A percentile compares a stretch with the other conserved stretches of the same genome.
Evolutionary conservation across 352 stramenopile species (phyloP).

Genomic region (Phytophthora chlamydospora): DNA sequence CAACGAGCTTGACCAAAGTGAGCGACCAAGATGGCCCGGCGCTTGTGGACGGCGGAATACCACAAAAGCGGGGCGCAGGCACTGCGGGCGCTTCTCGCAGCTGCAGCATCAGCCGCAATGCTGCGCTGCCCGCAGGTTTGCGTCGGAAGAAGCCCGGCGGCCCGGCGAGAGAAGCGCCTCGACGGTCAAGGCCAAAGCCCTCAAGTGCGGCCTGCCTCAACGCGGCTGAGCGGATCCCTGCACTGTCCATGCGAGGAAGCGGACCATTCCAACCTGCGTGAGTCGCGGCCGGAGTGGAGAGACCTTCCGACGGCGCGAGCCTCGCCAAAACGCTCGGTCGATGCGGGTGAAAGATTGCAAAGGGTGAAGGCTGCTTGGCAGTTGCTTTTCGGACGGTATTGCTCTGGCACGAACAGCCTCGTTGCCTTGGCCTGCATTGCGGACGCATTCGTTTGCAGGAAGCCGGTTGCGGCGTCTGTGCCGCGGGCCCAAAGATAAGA

Average conservation of each 20-base stretch:
- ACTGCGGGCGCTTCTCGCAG: conserved; percentile 16
- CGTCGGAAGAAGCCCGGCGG: conserved; percentile 8
- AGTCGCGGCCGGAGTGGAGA: conserved; percentile 15
- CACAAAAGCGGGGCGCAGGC: conserved; percentile 24
- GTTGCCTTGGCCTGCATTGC: background rate
- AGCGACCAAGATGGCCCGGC: conserved; percentile 13
- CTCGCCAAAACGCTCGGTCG: too few relatives aligned
- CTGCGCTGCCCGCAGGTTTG: conserved; percentile 14
- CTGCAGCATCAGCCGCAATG: conserved; percentile 31
- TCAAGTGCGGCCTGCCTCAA: conserved; percentile 14
- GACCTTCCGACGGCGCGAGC: conserved; percentile 16
- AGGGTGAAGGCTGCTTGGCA: background rate
- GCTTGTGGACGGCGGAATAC: conserved; percentile 24
- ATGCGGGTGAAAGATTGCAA: background rate
- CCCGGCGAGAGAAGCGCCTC: conserved; percentile 15
- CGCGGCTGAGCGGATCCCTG: conserved; percentile 25
- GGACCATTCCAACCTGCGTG: conserved; percentile 15
- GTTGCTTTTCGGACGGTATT: background rate
- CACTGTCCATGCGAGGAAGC: conserved; percentile 17
- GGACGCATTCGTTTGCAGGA: conserved; percentile 1
- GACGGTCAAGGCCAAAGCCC: conserved; percentile 11
- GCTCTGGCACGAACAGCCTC: too few relatives aligned
- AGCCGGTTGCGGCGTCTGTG: conserved; percentile 4
- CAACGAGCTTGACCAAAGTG: background rate
- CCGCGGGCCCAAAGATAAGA: conserved; percentile 21